Conservation (phyloP, 257 asterid genomes). For the Solanum lignicaule region DNA sequence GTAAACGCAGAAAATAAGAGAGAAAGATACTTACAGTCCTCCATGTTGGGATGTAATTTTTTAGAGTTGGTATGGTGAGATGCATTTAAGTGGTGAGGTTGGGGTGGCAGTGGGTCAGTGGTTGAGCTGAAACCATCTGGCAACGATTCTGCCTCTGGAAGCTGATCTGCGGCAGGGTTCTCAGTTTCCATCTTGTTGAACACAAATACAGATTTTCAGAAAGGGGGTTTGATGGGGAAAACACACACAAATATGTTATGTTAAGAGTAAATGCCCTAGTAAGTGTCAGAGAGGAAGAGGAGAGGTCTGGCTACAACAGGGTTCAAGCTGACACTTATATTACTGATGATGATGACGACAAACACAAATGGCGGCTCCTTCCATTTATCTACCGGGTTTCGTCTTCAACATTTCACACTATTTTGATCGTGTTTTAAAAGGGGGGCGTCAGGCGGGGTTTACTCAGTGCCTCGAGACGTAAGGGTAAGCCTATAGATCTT, state of each 20-base stretch:
- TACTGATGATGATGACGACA: no score
- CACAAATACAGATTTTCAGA: background rate
- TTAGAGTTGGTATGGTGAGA: slow-evolving; percentile 16
- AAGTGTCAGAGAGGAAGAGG: no score
- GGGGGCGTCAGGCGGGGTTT: no score
- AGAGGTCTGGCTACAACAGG: no score
- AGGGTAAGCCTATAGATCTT: no score
- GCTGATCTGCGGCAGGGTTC: slow-evolving; percentile 50
- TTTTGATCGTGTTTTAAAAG: no score
- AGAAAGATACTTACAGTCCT: slow-evolving; percentile 10
- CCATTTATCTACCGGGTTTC: no score
- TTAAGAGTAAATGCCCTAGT: no score
- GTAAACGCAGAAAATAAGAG: background rate
- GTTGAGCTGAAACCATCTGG: slow-evolving; percentile 84
- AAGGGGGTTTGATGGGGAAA: background rate
- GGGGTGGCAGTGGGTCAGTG: slow-evolving; percentile 14
- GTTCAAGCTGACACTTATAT: no score
- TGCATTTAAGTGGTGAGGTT: slow-evolving; percentile 28
- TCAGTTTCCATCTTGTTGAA: slow-evolving; percentile 35
- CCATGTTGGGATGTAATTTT: slow-evolving; percentile 11
- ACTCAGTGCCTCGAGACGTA: no score
- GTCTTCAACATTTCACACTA: no score
- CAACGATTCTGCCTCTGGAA: slow-evolving; percentile 79
- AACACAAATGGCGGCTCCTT: no score
- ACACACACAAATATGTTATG: background rate